Evolutionary conservation across 2,329 filamentous ascomycete genomes (phyloP).

Genomic region (Aspergillus caelatus): DNA sequence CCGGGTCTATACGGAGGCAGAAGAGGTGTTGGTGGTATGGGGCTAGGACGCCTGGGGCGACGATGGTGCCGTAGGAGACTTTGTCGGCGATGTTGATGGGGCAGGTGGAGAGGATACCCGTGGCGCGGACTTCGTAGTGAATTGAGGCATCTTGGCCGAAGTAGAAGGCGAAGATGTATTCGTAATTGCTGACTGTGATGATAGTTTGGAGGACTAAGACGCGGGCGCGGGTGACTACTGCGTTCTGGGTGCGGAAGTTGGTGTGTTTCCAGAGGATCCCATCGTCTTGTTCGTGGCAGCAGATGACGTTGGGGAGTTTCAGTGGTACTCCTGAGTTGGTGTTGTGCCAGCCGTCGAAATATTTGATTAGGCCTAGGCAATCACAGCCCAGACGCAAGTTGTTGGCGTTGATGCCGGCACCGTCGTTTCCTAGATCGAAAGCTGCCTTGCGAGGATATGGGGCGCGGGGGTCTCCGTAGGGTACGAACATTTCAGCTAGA

Average conservation of each 20-base stretch:
- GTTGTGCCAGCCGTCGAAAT: slow-evolving; percentile 45
- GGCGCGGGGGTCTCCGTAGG: slow-evolving; percentile 45
- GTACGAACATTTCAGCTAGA: slow-evolving; percentile 50
- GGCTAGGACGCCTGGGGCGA: slow-evolving; percentile 46
- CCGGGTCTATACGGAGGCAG: slow-evolving; percentile 48
- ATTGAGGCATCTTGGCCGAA: slow-evolving; percentile 47
- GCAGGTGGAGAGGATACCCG: slow-evolving; percentile 49
- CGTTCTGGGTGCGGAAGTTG: slow-evolving; percentile 40
- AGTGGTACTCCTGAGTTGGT: slow-evolving; percentile 38
- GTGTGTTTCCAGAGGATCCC: slow-evolving; percentile 47
- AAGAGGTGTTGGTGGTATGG: slow-evolving; percentile 51
- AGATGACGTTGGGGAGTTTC: slow-evolving; percentile 46
- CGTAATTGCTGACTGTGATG: slow-evolving; percentile 48
- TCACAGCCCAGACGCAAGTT: slow-evolving; percentile 47
- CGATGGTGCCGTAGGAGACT: slow-evolving; percentile 43
- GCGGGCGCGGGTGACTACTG: slow-evolving; percentile 37
- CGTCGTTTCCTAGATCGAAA: slow-evolving; percentile 50
- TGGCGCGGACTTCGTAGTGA: slow-evolving; percentile 47
- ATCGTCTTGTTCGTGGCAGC: slow-evolving; percentile 45
- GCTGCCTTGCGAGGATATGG: slow-evolving; percentile 48
- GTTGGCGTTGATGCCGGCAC: slow-evolving; percentile 48
- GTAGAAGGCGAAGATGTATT: slow-evolving; percentile 49
- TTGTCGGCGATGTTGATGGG: slow-evolving; percentile 39
- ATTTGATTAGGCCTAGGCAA: slow-evolving; percentile 49
- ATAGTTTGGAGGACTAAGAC: slow-evolving; percentile 43